Base-by-base conservation (phyloP, 768 basidiomycete genomes). In the Kwoniella sp. region DNA sequence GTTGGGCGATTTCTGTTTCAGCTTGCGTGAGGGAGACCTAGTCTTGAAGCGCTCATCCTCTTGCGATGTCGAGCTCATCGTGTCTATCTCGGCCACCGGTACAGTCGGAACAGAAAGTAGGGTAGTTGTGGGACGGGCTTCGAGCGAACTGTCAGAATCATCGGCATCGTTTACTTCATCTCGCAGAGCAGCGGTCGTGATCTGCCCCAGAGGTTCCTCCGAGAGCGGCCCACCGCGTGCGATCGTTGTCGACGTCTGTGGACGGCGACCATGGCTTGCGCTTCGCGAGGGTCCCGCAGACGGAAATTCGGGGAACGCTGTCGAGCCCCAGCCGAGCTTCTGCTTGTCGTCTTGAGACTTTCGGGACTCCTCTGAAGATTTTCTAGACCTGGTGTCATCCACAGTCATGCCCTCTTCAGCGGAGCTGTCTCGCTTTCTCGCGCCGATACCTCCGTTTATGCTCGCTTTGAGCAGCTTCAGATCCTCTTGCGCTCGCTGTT, bases 281-380 rank as follows among this genome's bases (percentile, higher is more conserved):
- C 15, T 17, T n/a, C 37, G 56, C 4, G 56, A 41, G 28, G 38
- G 48, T 13, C 58, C 54, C 1, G 53, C 52, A n/a, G 61, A 17
- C 17, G 64, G 61, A 38, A 65, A 70, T 13, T 66, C 61, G 9
- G 69, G 69, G 37, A 63, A 66, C 20, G 63, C 23, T 4, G 64
- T 68, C 4, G 65, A 65, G 15, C 63, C 72, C 72, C 72, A 70
- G 8, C 66, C 66, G 8, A 72, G n/a, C 20, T 55, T 54, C 20
- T 59, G 8, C 20, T 47, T 22, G 2, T 53, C 47, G 11, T 31
- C 37, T 8, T 29, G 38, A 47, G 26, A 37, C 31, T 31, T 25
- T 8, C 22, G 38, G 30, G 26, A 37, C 31, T 47, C 63, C 26
- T 23, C 56, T 48, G 28, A 20, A 8, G 41, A 45, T 45, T 17